Evolutionary conservation across 768 basidiomycete genomes (phyloP), one percentile per base, ranked within the genome.

Genomic region (Calocybe indica): DNA sequence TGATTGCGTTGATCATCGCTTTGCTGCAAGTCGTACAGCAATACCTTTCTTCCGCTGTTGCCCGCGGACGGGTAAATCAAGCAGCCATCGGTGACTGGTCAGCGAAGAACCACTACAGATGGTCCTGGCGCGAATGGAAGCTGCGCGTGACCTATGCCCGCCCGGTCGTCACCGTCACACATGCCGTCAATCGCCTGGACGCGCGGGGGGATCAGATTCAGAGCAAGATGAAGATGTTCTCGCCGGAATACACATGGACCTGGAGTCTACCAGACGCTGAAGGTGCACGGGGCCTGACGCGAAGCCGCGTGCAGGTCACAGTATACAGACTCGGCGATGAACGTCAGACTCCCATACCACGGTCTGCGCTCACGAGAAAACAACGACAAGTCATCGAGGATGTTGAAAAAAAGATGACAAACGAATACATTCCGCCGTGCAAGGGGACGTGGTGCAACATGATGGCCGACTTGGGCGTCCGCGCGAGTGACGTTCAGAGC

Each of bases 371-470:
- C 14, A 47, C 46, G 6, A 30, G 39, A 15, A 12, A 32, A 15
- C 46, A 47, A 34, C 8, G 46, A 15, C 22, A 15, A 11, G 39
- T 37, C 6, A 13, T 47, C 6, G 15, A 14, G 9, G 46, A 14
- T 5, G 14, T 47, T 11, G 46, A 47, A 34, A 32, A 34, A 6
- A 35, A 15, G 6, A 42, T 48, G 33, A 48, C 14, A 12, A 15
- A 43, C 10, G 13, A 33, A 11, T 37, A 42, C 14, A 33, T 43
- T 8, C 32, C 48, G 4, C 43, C 42, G 5, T 44, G 48, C 42
- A 52, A 45, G 30, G 51, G 45, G 29, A 51, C 50, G 32, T 51
- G 50, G 50, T 46, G 45, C 45, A 51, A 51, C 40, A 3, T 51
- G 35, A 51, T 51, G 45, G 46, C 38, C 13, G 50, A 51, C 29